phyloP scores from a whole-genome alignment of 305 asterid species.

The Fraxinus nigra region DNA sequence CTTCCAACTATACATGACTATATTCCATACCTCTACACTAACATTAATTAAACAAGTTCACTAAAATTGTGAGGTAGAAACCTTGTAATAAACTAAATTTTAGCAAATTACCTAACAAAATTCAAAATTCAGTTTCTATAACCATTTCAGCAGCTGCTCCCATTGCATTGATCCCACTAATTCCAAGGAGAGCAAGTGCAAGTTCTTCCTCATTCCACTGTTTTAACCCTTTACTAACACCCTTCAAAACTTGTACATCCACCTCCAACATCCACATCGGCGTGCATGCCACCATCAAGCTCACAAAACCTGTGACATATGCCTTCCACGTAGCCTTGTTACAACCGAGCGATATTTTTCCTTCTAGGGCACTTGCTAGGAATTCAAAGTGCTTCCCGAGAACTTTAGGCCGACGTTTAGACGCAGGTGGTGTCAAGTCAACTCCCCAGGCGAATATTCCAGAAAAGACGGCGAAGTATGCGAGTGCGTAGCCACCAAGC shows the following conservation, averaged over 20 bases:
- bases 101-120: neutral
- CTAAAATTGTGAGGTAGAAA: neutral
- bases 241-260: conserved; percentile 62
- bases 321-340: conserved; percentile 73
- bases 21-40: neutral
- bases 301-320: conserved; percentile 63
- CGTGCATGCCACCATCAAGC: conserved; percentile 75
- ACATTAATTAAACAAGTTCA: neutral
- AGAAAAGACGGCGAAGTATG: conserved; percentile 61
- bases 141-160: conserved; percentile 94
- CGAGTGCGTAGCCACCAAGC: conserved; percentile 84
- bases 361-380: conserved; percentile 71
- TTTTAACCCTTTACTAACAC: conserved; percentile 71
- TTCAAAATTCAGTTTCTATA: conserved; percentile 47
- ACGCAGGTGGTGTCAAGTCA: conserved; percentile 54
- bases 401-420: conserved; percentile 49
- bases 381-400: conserved; percentile 67
- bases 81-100: neutral
- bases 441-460: conserved; percentile 86
- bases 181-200: conserved; percentile 69
- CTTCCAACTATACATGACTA: neutral
- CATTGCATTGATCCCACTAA: conserved; percentile 74
- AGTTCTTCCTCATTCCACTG: conserved; percentile 85
- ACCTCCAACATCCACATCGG: conserved; percentile 86
- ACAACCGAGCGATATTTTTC: conserved; percentile 83